Evolutionary conservation across 176 grass and related monocot genomes (phyloP).

Genomic region (Leersia perrieri): DNA sequence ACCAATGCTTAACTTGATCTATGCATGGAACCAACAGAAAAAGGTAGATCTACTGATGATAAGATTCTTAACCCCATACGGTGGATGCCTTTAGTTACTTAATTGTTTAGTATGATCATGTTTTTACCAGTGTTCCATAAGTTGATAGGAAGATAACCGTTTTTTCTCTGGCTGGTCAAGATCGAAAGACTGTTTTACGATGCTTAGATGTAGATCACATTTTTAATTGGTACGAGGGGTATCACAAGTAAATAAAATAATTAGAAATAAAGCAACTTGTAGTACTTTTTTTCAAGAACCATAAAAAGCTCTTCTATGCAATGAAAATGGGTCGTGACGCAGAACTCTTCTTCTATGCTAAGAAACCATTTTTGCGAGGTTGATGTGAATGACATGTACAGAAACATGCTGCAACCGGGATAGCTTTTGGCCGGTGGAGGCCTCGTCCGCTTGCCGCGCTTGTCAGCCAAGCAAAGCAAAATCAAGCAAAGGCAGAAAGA

Average conservation of each 20-base stretch:
- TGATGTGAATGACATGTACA: background rate
- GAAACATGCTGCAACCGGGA: background rate
- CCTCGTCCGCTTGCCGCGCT: background rate
- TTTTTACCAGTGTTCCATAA: background rate
- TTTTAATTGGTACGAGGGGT: no score
- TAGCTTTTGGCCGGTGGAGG: slow-evolving; percentile 11
- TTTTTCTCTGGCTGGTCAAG: background rate
- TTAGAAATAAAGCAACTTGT: background rate
- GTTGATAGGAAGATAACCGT: background rate
- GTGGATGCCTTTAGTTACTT: background rate
- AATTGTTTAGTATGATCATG: background rate
- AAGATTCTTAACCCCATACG: background rate
- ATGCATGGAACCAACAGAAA: background rate
- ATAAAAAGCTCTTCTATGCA: background rate
- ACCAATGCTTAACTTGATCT: background rate
- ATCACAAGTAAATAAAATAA: no score
- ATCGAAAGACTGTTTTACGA: background rate
- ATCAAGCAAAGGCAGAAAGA: background rate
- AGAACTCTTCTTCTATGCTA: background rate
- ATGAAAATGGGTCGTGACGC: background rate
- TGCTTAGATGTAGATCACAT: background rate
- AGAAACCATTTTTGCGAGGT: background rate
- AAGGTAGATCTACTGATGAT: background rate
- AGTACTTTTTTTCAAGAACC: background rate
- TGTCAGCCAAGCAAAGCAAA: slow-evolving; percentile 20